Evolutionary conservation across 1,139 yeast species (phyloP), one percentile per base, ranked within the genome.

Genomic region (Wickerhamiella infanticola): DNA sequence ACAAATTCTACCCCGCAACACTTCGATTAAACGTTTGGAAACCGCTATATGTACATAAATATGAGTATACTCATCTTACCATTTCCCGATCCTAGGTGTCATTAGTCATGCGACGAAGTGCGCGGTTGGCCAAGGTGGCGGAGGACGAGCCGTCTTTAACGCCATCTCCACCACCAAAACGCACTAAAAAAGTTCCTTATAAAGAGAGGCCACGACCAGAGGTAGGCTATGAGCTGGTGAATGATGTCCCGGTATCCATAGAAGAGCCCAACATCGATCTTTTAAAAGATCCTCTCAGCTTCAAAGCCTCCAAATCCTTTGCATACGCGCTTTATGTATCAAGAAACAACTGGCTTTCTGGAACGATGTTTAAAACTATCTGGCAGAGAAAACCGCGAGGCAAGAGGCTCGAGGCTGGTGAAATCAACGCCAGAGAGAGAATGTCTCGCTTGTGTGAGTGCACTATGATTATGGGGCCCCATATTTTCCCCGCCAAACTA

Each of bases 371-470:
- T 58, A 75, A 76, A 50, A 69, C 82, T 45, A 84, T 78, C 56
- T 88, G 96, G 95, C 60, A 67, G 3, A 55, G 69, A 27, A 69
- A 68, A 67, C 86, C 47, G 9, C 74, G 76, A 73, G 76, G 74
- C 59, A 72, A 54, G 63, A 77, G 53, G 69, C 60, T 62, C 11
- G 70, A 80, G 36, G 67, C 73, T 37, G 66, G 66, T 47, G 64
- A 65, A 44, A 57, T 69, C 7, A 76, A 76, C 60, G 81, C 81
- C 35, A 69, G 94, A 53, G 97, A 90, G 54, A 79, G 79, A 45
- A 86, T 88, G 95, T 82, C 85, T 48, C 85, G 85, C 58, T 65
- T 90, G 48, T 77, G 93, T 55, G 96, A 88, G 54, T 77, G 88
- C 48, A 65, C 69, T 0, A 63, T 86, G 65, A 68, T 70, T 4